Evolutionary conservation across 306 rosid species (phyloP).

Genomic region (Prunus campanulata): DNA sequence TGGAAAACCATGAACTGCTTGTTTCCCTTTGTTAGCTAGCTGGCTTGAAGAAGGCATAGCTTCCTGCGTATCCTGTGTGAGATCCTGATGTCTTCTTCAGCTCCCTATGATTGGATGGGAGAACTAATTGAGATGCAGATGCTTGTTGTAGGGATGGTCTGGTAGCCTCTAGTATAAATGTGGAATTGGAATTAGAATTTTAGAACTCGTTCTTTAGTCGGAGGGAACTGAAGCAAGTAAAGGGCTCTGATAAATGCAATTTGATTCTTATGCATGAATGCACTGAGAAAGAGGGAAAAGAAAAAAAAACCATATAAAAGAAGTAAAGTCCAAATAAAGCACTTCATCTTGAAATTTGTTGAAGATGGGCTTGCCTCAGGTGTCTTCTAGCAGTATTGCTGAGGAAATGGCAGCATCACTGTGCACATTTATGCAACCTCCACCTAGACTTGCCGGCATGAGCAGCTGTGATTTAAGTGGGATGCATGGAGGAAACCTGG

Average conservation of each 20-base stretch:
- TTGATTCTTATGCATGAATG: slow-evolving; percentile 22
- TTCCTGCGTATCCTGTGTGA: not conserved
- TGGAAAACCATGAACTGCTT: slow-evolving; percentile 8
- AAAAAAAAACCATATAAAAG: not conserved
- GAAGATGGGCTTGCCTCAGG: slow-evolving; percentile 72
- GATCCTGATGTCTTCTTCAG: slow-evolving; percentile 11
- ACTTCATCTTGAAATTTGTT: slow-evolving; percentile 20
- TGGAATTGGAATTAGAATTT: slow-evolving; percentile 20
- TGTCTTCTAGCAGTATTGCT: slow-evolving; percentile 45
- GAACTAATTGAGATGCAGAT: slow-evolving; percentile 7
- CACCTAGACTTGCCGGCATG: slow-evolving; percentile 34
- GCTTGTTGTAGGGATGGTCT: not conserved
- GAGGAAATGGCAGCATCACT: slow-evolving; percentile 62
- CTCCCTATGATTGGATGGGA: not conserved
- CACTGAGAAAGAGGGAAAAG: slow-evolving; percentile 6
- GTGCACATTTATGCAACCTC: slow-evolving; percentile 49
- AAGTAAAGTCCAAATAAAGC: slow-evolving; percentile 15
- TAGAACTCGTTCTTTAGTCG: slow-evolving; percentile 13
- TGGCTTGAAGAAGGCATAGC: not conserved
- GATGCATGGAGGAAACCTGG: slow-evolving; percentile 42
- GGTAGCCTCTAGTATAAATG: not conserved
- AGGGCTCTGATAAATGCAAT: slow-evolving; percentile 3
- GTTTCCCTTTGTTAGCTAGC: slow-evolving; percentile 1
- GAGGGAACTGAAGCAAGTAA: slow-evolving; percentile 12
- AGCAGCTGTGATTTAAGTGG: slow-evolving; percentile 54